These are phyloP conservation scores for Calonectria pseudoturangicola DNA, from an alignment of 2,329 filamentous ascomycete genomes.

Conservation along the genomic window DNA sequence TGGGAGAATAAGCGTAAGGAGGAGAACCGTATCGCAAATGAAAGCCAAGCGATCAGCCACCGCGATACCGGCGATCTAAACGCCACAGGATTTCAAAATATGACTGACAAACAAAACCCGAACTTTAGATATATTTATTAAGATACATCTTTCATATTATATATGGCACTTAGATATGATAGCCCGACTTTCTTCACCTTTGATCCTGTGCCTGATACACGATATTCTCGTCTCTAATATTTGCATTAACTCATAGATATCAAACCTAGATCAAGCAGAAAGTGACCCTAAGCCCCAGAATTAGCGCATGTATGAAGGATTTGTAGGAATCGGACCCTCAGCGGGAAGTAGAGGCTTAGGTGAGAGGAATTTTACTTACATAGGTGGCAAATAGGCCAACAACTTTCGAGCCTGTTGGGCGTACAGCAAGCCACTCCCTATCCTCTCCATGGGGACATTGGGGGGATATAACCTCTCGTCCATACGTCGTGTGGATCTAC, in stretches of 20 bases:
- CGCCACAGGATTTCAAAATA: slow-evolving; percentile 62
- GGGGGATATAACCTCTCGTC: slow-evolving; percentile 16
- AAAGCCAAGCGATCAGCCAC: slow-evolving; percentile 49
- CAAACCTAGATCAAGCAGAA: background rate
- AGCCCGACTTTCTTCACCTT: too few species aligned
- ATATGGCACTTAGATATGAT: too few species aligned
- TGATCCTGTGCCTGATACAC: background rate
- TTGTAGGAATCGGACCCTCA: background rate
- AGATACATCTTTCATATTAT: background rate
- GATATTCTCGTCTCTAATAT: background rate
- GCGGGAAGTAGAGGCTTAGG: background rate
- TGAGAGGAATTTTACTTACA: slow-evolving; percentile 19
- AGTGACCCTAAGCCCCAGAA: background rate
- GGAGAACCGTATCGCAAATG: slow-evolving; percentile 56
- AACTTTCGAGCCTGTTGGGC: slow-evolving; percentile 36
- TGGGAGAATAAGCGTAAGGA: slow-evolving; percentile 64
- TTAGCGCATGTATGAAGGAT: background rate
- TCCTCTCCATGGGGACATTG: slow-evolving; percentile 2
- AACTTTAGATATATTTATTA: slow-evolving; percentile 65
- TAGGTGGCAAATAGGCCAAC: slow-evolving; percentile 40
- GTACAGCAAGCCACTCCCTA: slow-evolving; percentile 33
- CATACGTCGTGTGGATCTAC: slow-evolving; percentile 39
- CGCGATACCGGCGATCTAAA: slow-evolving; percentile 56
- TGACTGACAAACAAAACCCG: slow-evolving; percentile 66
- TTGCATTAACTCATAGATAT: background rate